Percentiles rank a stretch among this genome's conserved stretches.
Evolutionary conservation across 345 rosid genomes (phyloP).

Genomic region (Fremontodendron californicum): DNA sequence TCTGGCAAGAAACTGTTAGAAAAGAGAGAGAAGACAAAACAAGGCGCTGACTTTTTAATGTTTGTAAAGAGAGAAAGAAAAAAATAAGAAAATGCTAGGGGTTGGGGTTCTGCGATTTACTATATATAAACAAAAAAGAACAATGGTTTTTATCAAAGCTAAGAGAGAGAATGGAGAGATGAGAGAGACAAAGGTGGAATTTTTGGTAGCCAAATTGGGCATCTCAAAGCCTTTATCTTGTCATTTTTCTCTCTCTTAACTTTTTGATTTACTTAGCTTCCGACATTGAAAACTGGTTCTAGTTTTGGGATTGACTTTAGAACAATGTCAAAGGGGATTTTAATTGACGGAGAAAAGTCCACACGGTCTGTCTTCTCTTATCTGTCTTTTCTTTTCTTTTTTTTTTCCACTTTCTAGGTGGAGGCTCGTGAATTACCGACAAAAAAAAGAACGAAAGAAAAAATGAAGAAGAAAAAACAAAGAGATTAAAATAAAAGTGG

Average conservation of each 20-base stretch:
- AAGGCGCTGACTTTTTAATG: conserved; percentile 85
- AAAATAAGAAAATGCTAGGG: conserved; percentile 1
- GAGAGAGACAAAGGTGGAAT: conserved; percentile 20
- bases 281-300: conserved; percentile 32
- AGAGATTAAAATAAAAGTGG: not conserved
- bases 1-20: conserved; percentile 22
- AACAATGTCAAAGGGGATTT: conserved; percentile 46
- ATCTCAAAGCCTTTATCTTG: conserved; percentile 61
- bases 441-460: not conserved
- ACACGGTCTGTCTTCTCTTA: not conserved
- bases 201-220: conserved; percentile 33
- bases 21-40: conserved; percentile 35
- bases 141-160: not conserved
- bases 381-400: not conserved
- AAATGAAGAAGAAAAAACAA: too few relatives aligned
- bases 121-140: not conserved
- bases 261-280: not conserved
- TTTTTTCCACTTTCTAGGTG: not conserved
- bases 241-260: conserved; percentile 17
- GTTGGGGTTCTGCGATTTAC: conserved; percentile 23
- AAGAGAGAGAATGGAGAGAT: conserved; percentile 9
- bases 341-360: not conserved
- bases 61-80: conserved; percentile 12
- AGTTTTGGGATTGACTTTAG: conserved; percentile 54
- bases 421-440: conserved; percentile 45